These are phyloP conservation scores for Claviceps paspali DNA, from an alignment of 2,329 filamentous ascomycete species.

Conservation along the genomic window DNA sequence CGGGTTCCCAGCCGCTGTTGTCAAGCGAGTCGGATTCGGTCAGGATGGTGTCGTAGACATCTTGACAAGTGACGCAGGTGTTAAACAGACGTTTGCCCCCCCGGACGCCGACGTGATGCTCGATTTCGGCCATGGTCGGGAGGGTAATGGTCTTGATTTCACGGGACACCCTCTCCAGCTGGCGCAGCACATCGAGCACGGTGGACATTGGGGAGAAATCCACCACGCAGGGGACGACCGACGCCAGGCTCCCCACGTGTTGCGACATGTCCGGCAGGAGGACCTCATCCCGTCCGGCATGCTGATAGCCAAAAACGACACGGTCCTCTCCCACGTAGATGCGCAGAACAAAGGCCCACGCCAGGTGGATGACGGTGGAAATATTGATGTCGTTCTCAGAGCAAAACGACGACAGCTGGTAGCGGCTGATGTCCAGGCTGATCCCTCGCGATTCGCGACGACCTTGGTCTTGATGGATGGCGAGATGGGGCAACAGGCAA, in stretches of 20 bases:
- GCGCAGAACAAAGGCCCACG: conserved; percentile 43
- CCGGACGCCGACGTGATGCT: conserved; percentile 28
- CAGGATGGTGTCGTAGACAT: conserved; percentile 16
- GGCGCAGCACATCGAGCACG: conserved; percentile 17
- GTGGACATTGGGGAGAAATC: conserved; percentile 18
- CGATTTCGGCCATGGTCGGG: conserved; percentile 29
- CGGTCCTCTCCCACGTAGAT: conserved; percentile 36
- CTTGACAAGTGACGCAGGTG: conserved; percentile 32
- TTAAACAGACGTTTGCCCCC: conserved; percentile 33
- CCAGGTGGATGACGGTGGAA: conserved; percentile 38
- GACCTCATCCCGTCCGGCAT: conserved; percentile 27
- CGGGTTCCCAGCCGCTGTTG: conserved; percentile 6
- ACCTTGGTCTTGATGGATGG: conserved; percentile 10
- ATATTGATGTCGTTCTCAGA: conserved; percentile 24
- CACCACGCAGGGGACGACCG: conserved; percentile 19
- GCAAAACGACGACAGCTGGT: conserved; percentile 29
- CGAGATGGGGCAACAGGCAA: conserved; percentile 31
- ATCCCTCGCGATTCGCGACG: conserved; percentile 21
- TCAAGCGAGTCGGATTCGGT: conserved; percentile 7
- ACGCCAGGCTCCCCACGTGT: conserved; percentile 32
- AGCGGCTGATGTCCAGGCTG: conserved; percentile 24
- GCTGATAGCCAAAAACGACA: conserved; percentile 39
- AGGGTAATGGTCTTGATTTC: conserved; percentile 22
- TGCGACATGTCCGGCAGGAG: conserved; percentile 24
- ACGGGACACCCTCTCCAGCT: conserved; percentile 15